A percentile compares a stretch with the other conserved stretches of the same genome.
phyloP scores from a whole-genome alignment of 495 filamentous ascomycete species.

The Elasticomyces elasticus region DNA sequence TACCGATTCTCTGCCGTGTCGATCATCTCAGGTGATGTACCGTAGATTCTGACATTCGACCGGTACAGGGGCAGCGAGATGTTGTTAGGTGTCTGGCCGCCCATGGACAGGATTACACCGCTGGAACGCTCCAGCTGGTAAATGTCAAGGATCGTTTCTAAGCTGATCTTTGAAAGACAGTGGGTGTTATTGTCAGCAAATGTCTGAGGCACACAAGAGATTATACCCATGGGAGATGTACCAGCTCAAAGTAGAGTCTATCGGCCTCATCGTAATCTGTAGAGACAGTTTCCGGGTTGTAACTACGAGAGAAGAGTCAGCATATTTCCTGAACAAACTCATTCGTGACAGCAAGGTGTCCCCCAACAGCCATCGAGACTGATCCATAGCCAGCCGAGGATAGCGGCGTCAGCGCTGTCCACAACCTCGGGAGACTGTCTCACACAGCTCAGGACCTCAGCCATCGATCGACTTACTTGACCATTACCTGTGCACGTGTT shows the following conservation, averaged over 20 bases:
- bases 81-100: conserved; percentile 93
- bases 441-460: too few species aligned
- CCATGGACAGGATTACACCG: conserved; percentile 90
- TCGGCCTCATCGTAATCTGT: conserved; percentile 95
- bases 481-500: too few species aligned
- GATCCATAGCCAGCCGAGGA: too few species aligned
- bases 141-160: conserved; percentile 97
- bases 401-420: too few species aligned
- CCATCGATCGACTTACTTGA: too few species aligned
- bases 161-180: conserved; percentile 94
- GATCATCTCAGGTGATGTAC: conserved; percentile 88
- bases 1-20: conserved; percentile 95
- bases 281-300: conserved; percentile 77
- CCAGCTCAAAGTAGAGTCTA: conserved; percentile 91
- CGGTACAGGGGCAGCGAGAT: conserved; percentile 85
- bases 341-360: too few species aligned
- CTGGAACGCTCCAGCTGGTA: conserved; percentile 83
- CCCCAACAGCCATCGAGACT: too few species aligned
- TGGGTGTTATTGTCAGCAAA: conserved; percentile 96
- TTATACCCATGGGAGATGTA: conserved; percentile 77
- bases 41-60: conserved; percentile 80
- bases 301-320: too few species aligned
- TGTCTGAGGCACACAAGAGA: conserved; percentile 96
- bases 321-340: too few species aligned
- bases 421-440: too few species aligned